Conservation (phyloP, 805 yeast species). For the Nakazawaea wickerhamii region DNA sequence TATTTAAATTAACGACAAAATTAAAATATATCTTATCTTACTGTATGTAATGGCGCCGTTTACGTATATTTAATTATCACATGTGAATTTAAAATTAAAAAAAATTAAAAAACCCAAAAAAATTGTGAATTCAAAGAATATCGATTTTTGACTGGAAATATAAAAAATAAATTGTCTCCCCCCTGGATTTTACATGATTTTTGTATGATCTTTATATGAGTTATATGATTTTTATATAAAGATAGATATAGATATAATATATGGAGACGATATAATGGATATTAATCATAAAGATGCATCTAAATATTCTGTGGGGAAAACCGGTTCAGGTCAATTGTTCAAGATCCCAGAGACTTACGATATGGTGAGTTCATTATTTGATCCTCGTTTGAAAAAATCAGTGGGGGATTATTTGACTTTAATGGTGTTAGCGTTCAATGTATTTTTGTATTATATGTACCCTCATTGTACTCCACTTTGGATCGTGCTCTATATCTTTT, state of each 20-base stretch:
- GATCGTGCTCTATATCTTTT: constrained; percentile 54
- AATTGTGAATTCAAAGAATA: too few species aligned
- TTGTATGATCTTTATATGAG: too few species aligned
- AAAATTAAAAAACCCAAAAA: too few species aligned
- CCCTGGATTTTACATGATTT: too few species aligned
- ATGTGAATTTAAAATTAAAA: too few species aligned
- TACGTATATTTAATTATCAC: too few species aligned
- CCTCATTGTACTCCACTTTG: constrained; percentile 33
- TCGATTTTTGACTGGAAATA: too few species aligned
- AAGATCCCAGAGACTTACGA: constrained; percentile 66
- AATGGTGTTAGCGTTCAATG: constrained; percentile 31
- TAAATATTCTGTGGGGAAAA: constrained; percentile 32
- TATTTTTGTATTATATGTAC: constrained; percentile 25
- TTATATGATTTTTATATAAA: too few species aligned
- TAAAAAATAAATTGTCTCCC: too few species aligned
- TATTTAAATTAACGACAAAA: too few species aligned
- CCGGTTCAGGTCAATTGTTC: constrained; percentile 39
- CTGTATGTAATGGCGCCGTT: too few species aligned
- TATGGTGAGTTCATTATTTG: constrained; percentile 76
- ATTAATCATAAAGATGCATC: constrained; percentile 16
- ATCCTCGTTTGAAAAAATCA: constrained; percentile 68
- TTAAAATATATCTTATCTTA: too few species aligned
- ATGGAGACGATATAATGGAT: constrained; percentile 9
- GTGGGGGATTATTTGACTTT: constrained; percentile 59
- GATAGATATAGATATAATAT: neutral